Conservation (phyloP, 352 stramenopile species). For the Pythium periplocum region DNA sequence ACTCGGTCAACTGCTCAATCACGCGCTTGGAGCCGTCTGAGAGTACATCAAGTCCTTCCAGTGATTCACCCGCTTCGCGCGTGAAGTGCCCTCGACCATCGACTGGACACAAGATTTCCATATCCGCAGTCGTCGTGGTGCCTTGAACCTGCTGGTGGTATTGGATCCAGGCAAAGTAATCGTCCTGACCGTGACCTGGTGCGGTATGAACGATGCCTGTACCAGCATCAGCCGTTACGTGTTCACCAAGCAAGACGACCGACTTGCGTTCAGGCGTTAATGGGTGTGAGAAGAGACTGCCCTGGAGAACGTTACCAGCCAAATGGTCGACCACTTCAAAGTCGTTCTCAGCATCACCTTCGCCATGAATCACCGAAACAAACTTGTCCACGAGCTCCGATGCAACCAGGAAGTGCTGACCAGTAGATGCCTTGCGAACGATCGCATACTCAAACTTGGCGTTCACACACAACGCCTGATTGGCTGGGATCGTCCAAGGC, state of each 20-base stretch:
- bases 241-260: slow-evolving; percentile 91
- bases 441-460: slow-evolving; percentile 91
- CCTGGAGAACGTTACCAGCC: slow-evolving; percentile 43
- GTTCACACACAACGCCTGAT: slow-evolving; percentile 97
- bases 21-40: slow-evolving; percentile 91
- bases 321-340: slow-evolving; percentile 62
- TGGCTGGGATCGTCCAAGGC: slow-evolving; percentile 98
- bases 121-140: slow-evolving; percentile 8
- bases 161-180: slow-evolving; percentile 83
- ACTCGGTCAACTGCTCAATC: slow-evolving; percentile 79
- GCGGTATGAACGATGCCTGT: slow-evolving; percentile 99
- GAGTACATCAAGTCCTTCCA: slow-evolving; percentile 89
- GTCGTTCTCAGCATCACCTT: slow-evolving; percentile 5
- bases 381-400: slow-evolving; percentile 46
- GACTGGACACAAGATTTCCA: slow-evolving; percentile 59
- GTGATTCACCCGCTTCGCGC: slow-evolving; percentile 78
- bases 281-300: slow-evolving; percentile 85
- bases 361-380: slow-evolving; percentile 15
- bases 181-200: slow-evolving; percentile 96
- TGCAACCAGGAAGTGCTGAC: slow-evolving; percentile 60
- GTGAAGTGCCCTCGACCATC: slow-evolving; percentile 78
- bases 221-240: slow-evolving; percentile 97
- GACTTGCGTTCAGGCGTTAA: slow-evolving; percentile 77
- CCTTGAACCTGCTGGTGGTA: slow-evolving; percentile 25
- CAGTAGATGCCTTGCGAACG: slow-evolving; percentile 39